Evolutionary conservation across 1,284 basidiomycete species (phyloP).

Genomic region (Trichosporon sp.): DNA sequence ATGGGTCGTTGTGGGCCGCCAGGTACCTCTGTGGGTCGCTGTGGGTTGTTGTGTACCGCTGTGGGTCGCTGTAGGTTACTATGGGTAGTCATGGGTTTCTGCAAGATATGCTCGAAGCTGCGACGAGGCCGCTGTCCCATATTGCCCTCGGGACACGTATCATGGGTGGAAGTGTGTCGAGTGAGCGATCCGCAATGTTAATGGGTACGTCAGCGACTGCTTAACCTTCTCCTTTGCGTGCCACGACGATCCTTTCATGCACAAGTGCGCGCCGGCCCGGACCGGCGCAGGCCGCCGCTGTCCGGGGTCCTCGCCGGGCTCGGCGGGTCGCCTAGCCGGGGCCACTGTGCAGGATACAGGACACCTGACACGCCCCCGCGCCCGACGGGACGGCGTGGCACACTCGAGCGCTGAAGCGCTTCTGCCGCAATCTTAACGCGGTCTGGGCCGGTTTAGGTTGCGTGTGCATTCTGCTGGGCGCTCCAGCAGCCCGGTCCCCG

Average conservation of each 20-base stretch:
- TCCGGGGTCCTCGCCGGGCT: no score
- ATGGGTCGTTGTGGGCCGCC: not conserved
- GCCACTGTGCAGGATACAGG: not conserved
- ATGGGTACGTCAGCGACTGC: not conserved
- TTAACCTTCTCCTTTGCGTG: not conserved
- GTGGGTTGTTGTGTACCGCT: not conserved
- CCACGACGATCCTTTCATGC: not conserved
- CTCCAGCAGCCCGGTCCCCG: not conserved
- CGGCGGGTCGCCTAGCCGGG: no score
- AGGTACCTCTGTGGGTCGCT: not conserved
- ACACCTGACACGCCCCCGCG: not conserved
- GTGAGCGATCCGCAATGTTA: not conserved
- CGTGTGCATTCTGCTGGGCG: not conserved
- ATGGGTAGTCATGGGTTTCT: not conserved
- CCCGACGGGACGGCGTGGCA: not conserved
- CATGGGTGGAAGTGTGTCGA: not conserved
- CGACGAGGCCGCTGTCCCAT: not conserved
- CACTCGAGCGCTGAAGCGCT: not conserved
- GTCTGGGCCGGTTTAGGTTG: not conserved
- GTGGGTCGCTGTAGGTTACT: not conserved
- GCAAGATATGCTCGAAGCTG: not conserved
- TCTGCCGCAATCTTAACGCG: not conserved
- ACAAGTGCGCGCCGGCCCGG: not conserved
- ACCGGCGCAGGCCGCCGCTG: no score
- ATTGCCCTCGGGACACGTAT: not conserved